These are phyloP conservation scores for Penicillium lagena DNA, from an alignment of 495 filamentous ascomycete genomes.

Conservation along the genomic window DNA sequence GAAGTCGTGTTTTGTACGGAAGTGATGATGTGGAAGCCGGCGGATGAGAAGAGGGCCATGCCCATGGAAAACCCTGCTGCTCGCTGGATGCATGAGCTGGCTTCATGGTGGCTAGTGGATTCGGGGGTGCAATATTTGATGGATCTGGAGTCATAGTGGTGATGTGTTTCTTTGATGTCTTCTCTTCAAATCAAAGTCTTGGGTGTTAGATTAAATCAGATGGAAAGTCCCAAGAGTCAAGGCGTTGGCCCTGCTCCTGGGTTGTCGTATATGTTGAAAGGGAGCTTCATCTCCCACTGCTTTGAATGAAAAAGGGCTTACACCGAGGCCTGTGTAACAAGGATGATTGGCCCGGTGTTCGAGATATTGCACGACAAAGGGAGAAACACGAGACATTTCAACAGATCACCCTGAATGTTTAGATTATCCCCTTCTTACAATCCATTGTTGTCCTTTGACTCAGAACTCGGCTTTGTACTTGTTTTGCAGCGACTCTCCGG, in stretches of 20 bases:
- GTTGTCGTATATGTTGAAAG: too few species aligned
- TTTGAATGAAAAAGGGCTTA: too few species aligned
- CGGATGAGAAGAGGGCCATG: constrained; percentile 12
- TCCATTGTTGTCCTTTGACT: neutral
- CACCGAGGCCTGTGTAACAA: too few species aligned
- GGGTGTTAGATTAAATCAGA: too few species aligned
- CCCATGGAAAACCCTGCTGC: constrained; percentile 23
- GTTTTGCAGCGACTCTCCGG: neutral
- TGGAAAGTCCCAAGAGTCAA: too few species aligned
- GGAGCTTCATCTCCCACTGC: too few species aligned
- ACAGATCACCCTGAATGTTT: too few species aligned
- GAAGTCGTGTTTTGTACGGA: constrained; percentile 24
- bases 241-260: too few species aligned
- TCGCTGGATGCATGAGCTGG: constrained; percentile 29
- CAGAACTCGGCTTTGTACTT: neutral
- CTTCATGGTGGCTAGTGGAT: constrained; percentile 35
- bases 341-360: too few species aligned
- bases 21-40: constrained; percentile 28
- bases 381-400: too few species aligned
- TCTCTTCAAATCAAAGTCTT: neutral
- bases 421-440: too few species aligned
- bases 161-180: neutral
- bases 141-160: constrained; percentile 9
- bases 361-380: too few species aligned
- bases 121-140: constrained; percentile 29